Evolutionary conservation across 2,329 filamentous ascomycete species (phyloP).

Genomic region (Aschersonia sp.): DNA sequence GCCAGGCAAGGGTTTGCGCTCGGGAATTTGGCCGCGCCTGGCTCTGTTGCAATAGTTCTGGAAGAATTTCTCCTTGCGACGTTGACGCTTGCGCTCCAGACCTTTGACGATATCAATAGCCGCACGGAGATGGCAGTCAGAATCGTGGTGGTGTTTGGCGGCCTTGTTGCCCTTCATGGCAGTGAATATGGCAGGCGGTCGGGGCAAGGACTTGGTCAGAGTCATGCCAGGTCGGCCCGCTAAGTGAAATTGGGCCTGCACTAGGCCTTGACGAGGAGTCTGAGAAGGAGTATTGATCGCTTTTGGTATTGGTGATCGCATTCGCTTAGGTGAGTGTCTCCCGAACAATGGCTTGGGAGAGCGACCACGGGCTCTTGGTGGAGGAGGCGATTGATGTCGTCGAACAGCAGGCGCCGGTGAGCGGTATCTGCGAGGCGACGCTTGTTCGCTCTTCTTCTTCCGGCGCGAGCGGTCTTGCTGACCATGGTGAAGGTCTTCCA

Average conservation of each 20-base stretch:
- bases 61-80: constrained; percentile 83
- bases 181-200: constrained; percentile 57
- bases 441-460: constrained; percentile 33
- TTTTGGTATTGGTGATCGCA: constrained; percentile 55
- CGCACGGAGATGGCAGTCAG: constrained; percentile 61
- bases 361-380: constrained; percentile 22
- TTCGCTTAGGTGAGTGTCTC: constrained; percentile 53
- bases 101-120: constrained; percentile 97
- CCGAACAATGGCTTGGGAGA: constrained; percentile 39
- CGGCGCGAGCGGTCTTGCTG: constrained; percentile 29
- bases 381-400: constrained; percentile 15
- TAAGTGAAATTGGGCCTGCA: constrained; percentile 20
- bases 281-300: constrained; percentile 19
- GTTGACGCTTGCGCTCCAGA: constrained; percentile 83
- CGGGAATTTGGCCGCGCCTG: constrained; percentile 48
- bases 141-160: constrained; percentile 14
- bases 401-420: constrained; percentile 25
- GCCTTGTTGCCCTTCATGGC: constrained; percentile 30
- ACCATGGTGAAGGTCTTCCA: constrained; percentile 50
- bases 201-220: constrained; percentile 76
- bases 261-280: constrained; percentile 22
- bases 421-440: constrained; percentile 28
- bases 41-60: constrained; percentile 80
- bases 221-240: constrained; percentile 50
- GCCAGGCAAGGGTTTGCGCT: constrained; percentile 60